A percentile compares a stretch with the other conserved stretches of the same genome.
Conservation (phyloP, 495 filamentous ascomycete species). For the Coniosporium apollinis region DNA sequence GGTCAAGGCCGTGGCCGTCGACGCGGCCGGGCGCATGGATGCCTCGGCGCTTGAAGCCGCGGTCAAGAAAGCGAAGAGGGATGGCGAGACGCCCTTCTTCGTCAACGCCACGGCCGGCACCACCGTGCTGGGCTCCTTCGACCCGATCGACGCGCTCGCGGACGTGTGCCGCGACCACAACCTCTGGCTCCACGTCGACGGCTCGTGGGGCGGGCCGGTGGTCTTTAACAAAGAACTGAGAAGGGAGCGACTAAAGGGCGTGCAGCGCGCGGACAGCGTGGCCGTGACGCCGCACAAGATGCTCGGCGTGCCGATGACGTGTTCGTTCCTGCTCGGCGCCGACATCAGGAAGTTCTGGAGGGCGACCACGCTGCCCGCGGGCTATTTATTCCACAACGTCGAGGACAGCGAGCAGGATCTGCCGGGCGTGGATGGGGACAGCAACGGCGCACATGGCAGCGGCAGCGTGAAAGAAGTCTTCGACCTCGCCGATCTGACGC, state of each 20-base stretch:
- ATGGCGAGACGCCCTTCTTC: conserved; percentile 73
- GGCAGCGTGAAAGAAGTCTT: conserved; percentile 52
- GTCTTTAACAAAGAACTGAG: conserved; percentile 53
- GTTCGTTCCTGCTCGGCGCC: conserved; percentile 67
- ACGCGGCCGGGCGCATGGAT: conserved; percentile 54
- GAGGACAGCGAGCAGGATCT: conserved; percentile 1
- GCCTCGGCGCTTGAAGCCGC: conserved; percentile 42
- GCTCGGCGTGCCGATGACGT: conserved; percentile 80
- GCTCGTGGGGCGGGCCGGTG: conserved; percentile 74
- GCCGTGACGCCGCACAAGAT: conserved; percentile 94
- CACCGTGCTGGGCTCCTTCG: conserved; percentile 81
- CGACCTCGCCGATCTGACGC: conserved; percentile 86
- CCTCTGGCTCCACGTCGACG: conserved; percentile 87
- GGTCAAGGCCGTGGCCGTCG: conserved; percentile 61
- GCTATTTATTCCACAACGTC: conserved; percentile 34
- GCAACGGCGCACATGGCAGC: conserved; percentile 7
- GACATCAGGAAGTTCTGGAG: conserved; percentile 60
- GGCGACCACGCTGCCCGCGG: conserved; percentile 73
- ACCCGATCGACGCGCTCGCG: conserved; percentile 57
- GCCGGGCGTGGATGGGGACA: conserved; percentile 1
- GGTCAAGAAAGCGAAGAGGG: conserved; percentile 37
- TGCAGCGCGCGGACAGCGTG: conserved; percentile 58
- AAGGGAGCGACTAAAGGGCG: conserved; percentile 44
- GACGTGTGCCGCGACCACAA: conserved; percentile 51
- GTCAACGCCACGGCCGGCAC: conserved; percentile 93